phyloP scores from a whole-genome alignment of 176 grass and related monocot species.

The Avena sativa region DNA sequence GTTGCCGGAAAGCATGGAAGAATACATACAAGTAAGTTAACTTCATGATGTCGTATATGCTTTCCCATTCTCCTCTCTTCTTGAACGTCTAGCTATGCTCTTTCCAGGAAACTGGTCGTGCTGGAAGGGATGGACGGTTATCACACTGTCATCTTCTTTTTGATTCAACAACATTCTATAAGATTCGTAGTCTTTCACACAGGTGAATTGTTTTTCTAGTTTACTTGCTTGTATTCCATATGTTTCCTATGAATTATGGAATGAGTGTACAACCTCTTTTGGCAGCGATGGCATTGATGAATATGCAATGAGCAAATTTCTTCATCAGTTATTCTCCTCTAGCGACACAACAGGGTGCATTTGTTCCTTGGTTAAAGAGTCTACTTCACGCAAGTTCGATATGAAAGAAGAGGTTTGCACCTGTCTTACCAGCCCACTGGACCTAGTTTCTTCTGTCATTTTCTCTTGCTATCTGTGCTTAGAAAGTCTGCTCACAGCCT shows the following conservation, averaged over 20 bases:
- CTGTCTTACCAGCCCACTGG: conserved; percentile 17
- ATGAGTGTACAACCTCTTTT: conserved; percentile 44
- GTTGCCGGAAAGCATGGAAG: conserved; percentile 96
- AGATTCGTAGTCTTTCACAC: conserved; percentile 81
- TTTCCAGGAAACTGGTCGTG: conserved; percentile 94
- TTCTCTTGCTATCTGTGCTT: background rate
- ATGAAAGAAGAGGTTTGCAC: conserved; percentile 94
- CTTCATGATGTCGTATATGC: background rate
- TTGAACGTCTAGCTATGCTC: conserved; percentile 39
- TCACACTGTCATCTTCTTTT: conserved; percentile 95
- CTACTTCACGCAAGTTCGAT: conserved; percentile 77
- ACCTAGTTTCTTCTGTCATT: conserved; percentile 37
- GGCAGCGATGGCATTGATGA: conserved; percentile 88
- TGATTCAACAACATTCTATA: conserved; percentile 82
- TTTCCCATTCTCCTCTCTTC: conserved; percentile 29
- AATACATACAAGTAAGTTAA: conserved; percentile 84
- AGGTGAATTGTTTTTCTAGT: conserved; percentile 51
- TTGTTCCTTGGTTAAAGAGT: conserved; percentile 82
- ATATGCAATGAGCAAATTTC: conserved; percentile 88
- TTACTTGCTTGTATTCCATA: conserved; percentile 23
- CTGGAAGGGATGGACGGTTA: conserved; percentile 84
- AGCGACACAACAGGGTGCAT: conserved; percentile 57
- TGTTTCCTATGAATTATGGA: conserved; percentile 39
- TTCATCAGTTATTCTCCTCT: conserved; percentile 74
- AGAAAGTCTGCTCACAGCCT: background rate